These are phyloP conservation scores for Setaria viridis DNA, from an alignment of 202 grass and related monocot genomes.

Conservation along the genomic window DNA sequence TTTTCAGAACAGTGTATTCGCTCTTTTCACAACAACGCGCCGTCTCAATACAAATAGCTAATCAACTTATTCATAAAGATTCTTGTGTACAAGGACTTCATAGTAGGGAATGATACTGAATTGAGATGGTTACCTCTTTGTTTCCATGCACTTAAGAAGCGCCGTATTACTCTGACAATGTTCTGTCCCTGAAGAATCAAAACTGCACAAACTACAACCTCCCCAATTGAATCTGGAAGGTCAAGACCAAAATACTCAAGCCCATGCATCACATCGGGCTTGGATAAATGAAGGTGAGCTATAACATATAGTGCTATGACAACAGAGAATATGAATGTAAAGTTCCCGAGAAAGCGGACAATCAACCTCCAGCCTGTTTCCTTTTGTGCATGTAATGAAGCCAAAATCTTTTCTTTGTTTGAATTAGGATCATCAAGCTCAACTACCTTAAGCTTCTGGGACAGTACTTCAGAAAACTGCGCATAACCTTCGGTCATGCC, in stretches of 20 bases:
- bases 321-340: slow-evolving; percentile 71
- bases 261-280: slow-evolving; percentile 51
- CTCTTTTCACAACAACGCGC: slow-evolving; percentile 1
- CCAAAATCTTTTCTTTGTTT: slow-evolving; percentile 62
- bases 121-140: slow-evolving; percentile 63
- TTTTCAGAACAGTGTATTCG: slow-evolving; percentile 20
- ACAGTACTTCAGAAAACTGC: slow-evolving; percentile 64
- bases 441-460: slow-evolving; percentile 60
- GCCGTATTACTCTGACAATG: slow-evolving; percentile 52
- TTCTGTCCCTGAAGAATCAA: slow-evolving; percentile 69
- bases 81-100: slow-evolving; percentile 31
- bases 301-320: slow-evolving; percentile 55
- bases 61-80: background rate
- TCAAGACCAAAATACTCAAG: slow-evolving; percentile 80
- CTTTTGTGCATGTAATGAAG: slow-evolving; percentile 56
- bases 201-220: slow-evolving; percentile 68
- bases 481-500: slow-evolving; percentile 62
- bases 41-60: slow-evolving; percentile 18
- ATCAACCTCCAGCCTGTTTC: slow-evolving; percentile 60
- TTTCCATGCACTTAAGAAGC: slow-evolving; percentile 69
- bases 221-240: slow-evolving; percentile 78
- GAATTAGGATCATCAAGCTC: slow-evolving; percentile 58
- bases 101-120: slow-evolving; percentile 24
- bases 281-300: slow-evolving; percentile 74
- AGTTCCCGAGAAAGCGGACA: slow-evolving; percentile 68